A percentile compares a stretch with the other conserved stretches of the same genome.
These are phyloP conservation scores for Colletotrichum sp. DNA, from an alignment of 2,329 filamentous ascomycete genomes.

Conservation along the genomic window DNA sequence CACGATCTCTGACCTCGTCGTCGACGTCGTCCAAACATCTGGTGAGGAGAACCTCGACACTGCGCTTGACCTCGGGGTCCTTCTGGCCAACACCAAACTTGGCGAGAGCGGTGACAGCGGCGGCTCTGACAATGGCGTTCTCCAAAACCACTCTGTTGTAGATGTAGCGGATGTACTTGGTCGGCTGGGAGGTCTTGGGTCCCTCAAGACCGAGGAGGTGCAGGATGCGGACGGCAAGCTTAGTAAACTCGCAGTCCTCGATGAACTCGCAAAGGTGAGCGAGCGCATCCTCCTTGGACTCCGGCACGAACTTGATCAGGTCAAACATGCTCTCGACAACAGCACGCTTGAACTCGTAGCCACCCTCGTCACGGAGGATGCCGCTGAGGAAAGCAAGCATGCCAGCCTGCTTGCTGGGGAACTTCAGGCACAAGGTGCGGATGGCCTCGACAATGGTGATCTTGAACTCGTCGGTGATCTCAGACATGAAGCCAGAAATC, in stretches of 20 bases:
- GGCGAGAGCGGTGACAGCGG: slow-evolving; percentile 91
- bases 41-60: slow-evolving; percentile 89
- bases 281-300: slow-evolving; percentile 80
- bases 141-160: slow-evolving; percentile 98
- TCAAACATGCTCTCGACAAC: slow-evolving; percentile 99
- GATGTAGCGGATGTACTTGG: slow-evolving; percentile 99
- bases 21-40: slow-evolving; percentile 96
- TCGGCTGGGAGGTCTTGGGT: slow-evolving; percentile 92
- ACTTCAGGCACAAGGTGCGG: slow-evolving; percentile 94
- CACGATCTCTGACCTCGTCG: slow-evolving; percentile 95
- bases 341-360: slow-evolving; percentile 96
- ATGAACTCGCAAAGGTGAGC: slow-evolving; percentile 98
- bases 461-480: slow-evolving; percentile 99
- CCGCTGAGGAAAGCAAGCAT: slow-evolving; percentile 98
- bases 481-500: slow-evolving; percentile 97
- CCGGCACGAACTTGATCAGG: slow-evolving; percentile 97
- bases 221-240: slow-evolving; percentile 92
- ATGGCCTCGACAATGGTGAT: slow-evolving; percentile 99
- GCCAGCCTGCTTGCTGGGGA: slow-evolving; percentile 95
- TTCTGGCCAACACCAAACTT: slow-evolving; percentile 98
- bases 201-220: slow-evolving; percentile 94
- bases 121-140: slow-evolving; percentile 93
- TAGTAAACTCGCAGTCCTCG: slow-evolving; percentile 99
- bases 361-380: slow-evolving; percentile 95
- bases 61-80: slow-evolving; percentile 95